Evolutionary conservation across 2,329 filamentous ascomycete species (phyloP).

Genomic region (Rhynchosporium secalis): DNA sequence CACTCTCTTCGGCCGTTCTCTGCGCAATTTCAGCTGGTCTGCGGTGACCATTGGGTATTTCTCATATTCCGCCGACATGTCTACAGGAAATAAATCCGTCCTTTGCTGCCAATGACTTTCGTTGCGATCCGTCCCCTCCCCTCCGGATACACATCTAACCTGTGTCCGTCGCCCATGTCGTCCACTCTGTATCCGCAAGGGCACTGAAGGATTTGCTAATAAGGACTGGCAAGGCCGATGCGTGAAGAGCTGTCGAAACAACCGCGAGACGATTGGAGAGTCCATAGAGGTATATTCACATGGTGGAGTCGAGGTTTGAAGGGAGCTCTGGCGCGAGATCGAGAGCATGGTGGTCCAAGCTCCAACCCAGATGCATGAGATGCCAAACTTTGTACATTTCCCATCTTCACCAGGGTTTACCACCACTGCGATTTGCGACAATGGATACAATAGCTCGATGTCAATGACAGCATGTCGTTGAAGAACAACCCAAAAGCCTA

Average conservation of each 20-base stretch:
- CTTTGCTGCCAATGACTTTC: conserved; percentile 87
- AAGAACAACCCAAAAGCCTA: conserved; percentile 62
- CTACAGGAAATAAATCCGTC: conserved; percentile 69
- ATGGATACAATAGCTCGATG: not conserved
- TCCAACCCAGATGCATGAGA: conserved; percentile 29
- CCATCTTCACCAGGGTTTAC: not conserved
- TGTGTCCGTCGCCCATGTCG: conserved; percentile 43
- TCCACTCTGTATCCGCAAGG: conserved; percentile 35
- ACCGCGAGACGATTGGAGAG: conserved; percentile 71
- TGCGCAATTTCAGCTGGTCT: conserved; percentile 70
- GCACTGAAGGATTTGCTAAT: conserved; percentile 43
- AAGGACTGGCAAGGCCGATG: conserved; percentile 65
- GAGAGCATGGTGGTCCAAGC: conserved; percentile 42
- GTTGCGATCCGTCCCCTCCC: conserved; percentile 41
- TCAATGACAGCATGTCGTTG: conserved; percentile 52
- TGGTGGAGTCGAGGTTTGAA: conserved; percentile 23
- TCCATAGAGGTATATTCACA: conserved; percentile 61
- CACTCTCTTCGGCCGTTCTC: conserved; percentile 77
- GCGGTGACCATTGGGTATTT: conserved; percentile 83
- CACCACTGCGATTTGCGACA: conserved; percentile 6
- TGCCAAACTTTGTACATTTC: conserved; percentile 6
- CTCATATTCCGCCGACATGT: conserved; percentile 78
- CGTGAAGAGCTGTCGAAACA: conserved; percentile 84
- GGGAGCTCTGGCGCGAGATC: conserved; percentile 24
- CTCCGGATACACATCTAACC: conserved; percentile 37